A percentile compares a stretch with the other conserved stretches of the same genome.
These are phyloP conservation scores for Chalciporus piperatus DNA, from an alignment of 768 basidiomycete species.

Conservation along the genomic window DNA sequence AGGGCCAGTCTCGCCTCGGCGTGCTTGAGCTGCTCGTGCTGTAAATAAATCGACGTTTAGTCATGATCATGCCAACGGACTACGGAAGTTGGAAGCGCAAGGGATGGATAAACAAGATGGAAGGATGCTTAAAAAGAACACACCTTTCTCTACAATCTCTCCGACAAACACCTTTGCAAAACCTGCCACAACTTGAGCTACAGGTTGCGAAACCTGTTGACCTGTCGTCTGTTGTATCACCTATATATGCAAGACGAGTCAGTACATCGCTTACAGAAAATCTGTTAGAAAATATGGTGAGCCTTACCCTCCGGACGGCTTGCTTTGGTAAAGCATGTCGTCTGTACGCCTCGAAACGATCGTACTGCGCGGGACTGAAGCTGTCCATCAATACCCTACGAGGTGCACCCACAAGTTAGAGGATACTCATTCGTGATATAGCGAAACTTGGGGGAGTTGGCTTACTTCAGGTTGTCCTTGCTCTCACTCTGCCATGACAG, in stretches of 20 bases:
- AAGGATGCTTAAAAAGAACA: neutral
- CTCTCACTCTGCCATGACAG: constrained; percentile 83
- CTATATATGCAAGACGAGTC: constrained; percentile 34
- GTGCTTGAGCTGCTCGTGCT: constrained; percentile 77
- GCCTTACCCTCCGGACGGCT: constrained; percentile 69
- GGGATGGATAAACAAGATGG: neutral
- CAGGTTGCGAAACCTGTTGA: constrained; percentile 81
- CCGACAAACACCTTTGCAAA: constrained; percentile 92
- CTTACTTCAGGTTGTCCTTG: constrained; percentile 81
- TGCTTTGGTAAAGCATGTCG: constrained; percentile 82
- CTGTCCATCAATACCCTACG: constrained; percentile 87
- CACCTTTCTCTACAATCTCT: constrained; percentile 88
- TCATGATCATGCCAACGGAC: neutral
- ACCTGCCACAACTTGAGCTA: constrained; percentile 87
- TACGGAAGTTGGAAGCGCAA: neutral
- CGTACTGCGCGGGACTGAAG: constrained; percentile 79
- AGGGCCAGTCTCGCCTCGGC: constrained; percentile 72
- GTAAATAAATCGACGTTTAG: neutral
- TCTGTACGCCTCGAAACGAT: constrained; percentile 85
- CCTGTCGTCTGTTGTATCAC: constrained; percentile 80
- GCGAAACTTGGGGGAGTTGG: constrained; percentile 8
- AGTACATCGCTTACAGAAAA: neutral
- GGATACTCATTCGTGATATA: neutral
- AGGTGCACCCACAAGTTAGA: neutral
- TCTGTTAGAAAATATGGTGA: neutral